These are phyloP conservation scores for Colletotrichum noveboracense DNA, from an alignment of 2,329 filamentous ascomycete genomes.

Conservation along the genomic window DNA sequence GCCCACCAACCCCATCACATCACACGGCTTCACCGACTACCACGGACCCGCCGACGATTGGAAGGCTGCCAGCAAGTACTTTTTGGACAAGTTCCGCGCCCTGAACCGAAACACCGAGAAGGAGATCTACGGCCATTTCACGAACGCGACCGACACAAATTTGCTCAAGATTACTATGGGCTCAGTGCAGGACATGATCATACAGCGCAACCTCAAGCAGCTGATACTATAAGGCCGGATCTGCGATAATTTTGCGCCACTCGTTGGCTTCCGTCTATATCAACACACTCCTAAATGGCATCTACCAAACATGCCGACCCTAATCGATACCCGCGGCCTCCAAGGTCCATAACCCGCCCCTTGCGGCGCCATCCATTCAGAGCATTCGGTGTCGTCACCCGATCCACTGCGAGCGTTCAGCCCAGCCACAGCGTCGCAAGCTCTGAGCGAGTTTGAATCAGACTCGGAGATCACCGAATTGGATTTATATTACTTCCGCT, in stretches of 20 bases:
- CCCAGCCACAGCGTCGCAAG: not conserved
- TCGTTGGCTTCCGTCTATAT: not conserved
- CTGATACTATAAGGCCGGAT: conserved; percentile 65
- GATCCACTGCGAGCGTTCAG: not conserved
- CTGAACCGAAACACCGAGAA: conserved; percentile 73
- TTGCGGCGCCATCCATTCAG: not conserved
- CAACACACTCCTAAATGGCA: not conserved
- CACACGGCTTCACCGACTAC: conserved; percentile 81
- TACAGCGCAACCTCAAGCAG: conserved; percentile 82
- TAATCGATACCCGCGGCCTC: conserved; percentile 20
- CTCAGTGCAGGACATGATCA: conserved; percentile 87
- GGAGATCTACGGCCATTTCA: conserved; percentile 68
- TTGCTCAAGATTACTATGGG: conserved; percentile 86
- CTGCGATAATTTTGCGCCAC: not conserved
- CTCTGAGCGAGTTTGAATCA: not conserved
- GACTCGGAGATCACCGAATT: not conserved
- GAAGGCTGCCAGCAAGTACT: conserved; percentile 79
- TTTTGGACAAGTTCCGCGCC: conserved; percentile 80
- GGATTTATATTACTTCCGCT: conserved; percentile 13
- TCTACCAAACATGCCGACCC: not conserved
- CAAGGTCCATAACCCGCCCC: not conserved
- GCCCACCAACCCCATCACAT: conserved; percentile 70
- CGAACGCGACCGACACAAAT: conserved; percentile 71
- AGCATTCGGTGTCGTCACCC: not conserved
- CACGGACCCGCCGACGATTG: conserved; percentile 73